Base-by-base conservation (phyloP, 352 stramenopile genomes). In the Thraustochytrium striatum region DNA sequence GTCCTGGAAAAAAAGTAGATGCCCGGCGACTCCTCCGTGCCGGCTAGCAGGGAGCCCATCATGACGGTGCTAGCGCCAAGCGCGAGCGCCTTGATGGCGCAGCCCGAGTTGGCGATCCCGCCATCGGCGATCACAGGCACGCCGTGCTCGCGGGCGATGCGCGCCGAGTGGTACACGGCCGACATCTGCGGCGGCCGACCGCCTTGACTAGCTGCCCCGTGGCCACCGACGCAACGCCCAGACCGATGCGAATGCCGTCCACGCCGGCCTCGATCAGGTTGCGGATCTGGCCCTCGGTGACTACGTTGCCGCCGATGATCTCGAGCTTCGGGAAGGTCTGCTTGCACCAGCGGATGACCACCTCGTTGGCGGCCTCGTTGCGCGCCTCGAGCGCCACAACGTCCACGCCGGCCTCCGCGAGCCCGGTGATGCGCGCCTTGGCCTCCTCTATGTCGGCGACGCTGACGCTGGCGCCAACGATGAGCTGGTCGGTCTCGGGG, bases 1-100 rank as follows among this genome's bases (percentile, higher is more conserved):
- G 85, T 99, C 95, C 89, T 99, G 95, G 88, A 98, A 99, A n/a
- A n/a, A 85, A 98, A 99, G 88, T 99, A 99, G 85, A 99, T 94
- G 35, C 97, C 97, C 1, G 97, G 97, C 30, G 96, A 93, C 86
- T 99, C 97, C 82, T 99, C 96, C 2, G 96, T 99, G 61, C 97
- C 97, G 28, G 97, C 97, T 72, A 99, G 95, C 83, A 99, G 97
- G 81, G 92, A 98, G 55, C 97, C 97, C 92, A 98, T 99, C 96
- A 99, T 99, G 79, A 99, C 96, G 39, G 94, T 96, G 57, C 92
- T 97, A n/a, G 97, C 97, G 68, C 97, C 97, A 19, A 99, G 88
- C n/a, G 88, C 91, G 50, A 99, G 88, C 8, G 97, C 97, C 88
- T 99, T 99, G 61, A 97, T 95, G 82, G 98, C 98, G 87, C 99